phyloP scores from a whole-genome alignment of 1,139 yeast genomes.

The Protomyces macrosporus region DNA sequence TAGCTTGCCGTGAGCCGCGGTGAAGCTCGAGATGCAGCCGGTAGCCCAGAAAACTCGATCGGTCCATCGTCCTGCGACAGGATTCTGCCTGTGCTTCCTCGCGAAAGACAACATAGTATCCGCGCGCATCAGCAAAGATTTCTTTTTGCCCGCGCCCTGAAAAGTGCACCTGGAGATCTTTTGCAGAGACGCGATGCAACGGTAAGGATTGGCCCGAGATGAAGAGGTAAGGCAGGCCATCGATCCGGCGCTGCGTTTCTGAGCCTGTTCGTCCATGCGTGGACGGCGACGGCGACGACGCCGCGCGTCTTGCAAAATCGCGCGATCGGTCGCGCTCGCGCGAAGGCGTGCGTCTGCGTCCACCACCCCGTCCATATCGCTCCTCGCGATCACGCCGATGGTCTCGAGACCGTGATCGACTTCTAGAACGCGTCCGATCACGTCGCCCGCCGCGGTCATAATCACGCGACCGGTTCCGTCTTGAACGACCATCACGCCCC shows the following conservation, averaged over 20 bases:
- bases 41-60: conserved; percentile 49
- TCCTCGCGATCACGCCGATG: not conserved
- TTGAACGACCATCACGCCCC: not conserved
- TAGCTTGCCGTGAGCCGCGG: conserved; percentile 32
- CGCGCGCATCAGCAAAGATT: conserved; percentile 37
- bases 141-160: conserved; percentile 49
- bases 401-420: not conserved
- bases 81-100: conserved; percentile 57
- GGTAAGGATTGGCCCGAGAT: conserved; percentile 54
- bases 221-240: conserved; percentile 53
- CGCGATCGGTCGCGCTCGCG: not conserved
- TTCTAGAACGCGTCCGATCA: not conserved
- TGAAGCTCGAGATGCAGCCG: conserved; percentile 55
- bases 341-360: not conserved
- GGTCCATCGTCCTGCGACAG: conserved; percentile 66
- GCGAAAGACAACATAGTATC: conserved; percentile 68
- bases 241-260: conserved; percentile 38
- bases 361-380: not conserved
- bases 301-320: not conserved
- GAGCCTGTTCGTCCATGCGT: not conserved
- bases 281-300: not conserved
- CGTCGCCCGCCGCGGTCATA: not conserved
- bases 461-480: not conserved
- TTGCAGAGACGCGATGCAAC: conserved; percentile 48
- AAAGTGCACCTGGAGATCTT: conserved; percentile 52